These are phyloP conservation scores for Physcomitrellopsis africana DNA, from an alignment of 225 moss, liverwort and hornwort genomes.

Conservation along the genomic window DNA sequence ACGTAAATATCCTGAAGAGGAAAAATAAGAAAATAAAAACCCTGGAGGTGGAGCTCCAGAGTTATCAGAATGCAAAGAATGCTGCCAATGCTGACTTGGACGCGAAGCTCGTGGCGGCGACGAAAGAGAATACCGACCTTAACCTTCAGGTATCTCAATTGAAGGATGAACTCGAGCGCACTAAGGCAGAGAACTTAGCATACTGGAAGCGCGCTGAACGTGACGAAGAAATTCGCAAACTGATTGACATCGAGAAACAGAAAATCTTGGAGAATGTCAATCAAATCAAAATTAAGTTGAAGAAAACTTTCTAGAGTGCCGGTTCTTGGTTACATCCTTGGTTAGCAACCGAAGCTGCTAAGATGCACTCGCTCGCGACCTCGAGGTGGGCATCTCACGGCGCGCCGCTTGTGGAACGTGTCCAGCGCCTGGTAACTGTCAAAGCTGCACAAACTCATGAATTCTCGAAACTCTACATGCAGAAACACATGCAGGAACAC, in stretches of 20 bases:
- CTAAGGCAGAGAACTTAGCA: not conserved
- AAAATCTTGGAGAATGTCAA: slow-evolving; percentile 31
- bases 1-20: slow-evolving; percentile 40
- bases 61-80: slow-evolving; percentile 21
- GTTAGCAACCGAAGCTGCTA: slow-evolving; percentile 38
- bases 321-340: slow-evolving; percentile 63
- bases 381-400: slow-evolving; percentile 42
- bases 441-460: slow-evolving; percentile 42
- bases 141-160: slow-evolving; percentile 27
- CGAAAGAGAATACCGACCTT: slow-evolving; percentile 27
- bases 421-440: slow-evolving; percentile 18
- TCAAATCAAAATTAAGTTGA: slow-evolving; percentile 35
- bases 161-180: slow-evolving; percentile 38
- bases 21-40: slow-evolving; percentile 57
- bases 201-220: slow-evolving; percentile 44
- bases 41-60: slow-evolving; percentile 46
- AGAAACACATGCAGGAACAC: too few species aligned
- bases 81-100: slow-evolving; percentile 21
- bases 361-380: slow-evolving; percentile 31
- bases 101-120: slow-evolving; percentile 24
- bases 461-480: slow-evolving; percentile 36
- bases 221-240: slow-evolving; percentile 41
- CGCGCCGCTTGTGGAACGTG: slow-evolving; percentile 31
- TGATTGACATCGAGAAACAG: slow-evolving; percentile 37
- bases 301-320: slow-evolving; percentile 25